These are phyloP conservation scores for Moesziomyces aphidis DNA, from an alignment of 1,284 basidiomycete genomes.

Conservation along the genomic window DNA sequence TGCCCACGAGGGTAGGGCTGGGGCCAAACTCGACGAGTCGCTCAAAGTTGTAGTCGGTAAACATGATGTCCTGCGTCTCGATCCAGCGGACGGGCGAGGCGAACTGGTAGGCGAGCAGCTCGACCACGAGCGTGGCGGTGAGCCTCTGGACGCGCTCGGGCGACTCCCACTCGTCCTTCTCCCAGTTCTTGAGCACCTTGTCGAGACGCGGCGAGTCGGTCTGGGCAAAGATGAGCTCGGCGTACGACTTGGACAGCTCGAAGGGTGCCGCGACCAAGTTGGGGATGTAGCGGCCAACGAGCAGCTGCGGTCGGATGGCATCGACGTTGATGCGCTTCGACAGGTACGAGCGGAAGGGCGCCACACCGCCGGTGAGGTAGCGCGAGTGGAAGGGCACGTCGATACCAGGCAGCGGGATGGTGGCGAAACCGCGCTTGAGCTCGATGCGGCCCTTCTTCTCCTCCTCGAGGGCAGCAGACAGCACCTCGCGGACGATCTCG, in stretches of 20 bases:
- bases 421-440: slow-evolving; percentile 90
- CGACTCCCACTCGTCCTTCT: slow-evolving; percentile 87
- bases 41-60: slow-evolving; percentile 87
- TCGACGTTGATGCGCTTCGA: slow-evolving; percentile 95
- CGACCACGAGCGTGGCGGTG: slow-evolving; percentile 94
- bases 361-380: slow-evolving; percentile 93
- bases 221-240: slow-evolving; percentile 78
- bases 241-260: slow-evolving; percentile 87
- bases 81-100: slow-evolving; percentile 86
- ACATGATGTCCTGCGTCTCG: slow-evolving; percentile 95
- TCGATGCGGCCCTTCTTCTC: slow-evolving; percentile 89
- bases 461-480: slow-evolving; percentile 78
- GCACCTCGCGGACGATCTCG: slow-evolving; percentile 88
- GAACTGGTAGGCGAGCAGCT: slow-evolving; percentile 95
- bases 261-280: slow-evolving; percentile 97
- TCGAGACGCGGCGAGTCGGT: slow-evolving; percentile 85
- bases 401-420: slow-evolving; percentile 79
- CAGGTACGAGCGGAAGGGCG: slow-evolving; percentile 93
- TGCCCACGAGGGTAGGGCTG: slow-evolving; percentile 92
- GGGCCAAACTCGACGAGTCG: slow-evolving; percentile 95
- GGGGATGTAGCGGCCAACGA: slow-evolving; percentile 81
- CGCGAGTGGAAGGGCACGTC: slow-evolving; percentile 99
- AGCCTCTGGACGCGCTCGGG: slow-evolving; percentile 87
- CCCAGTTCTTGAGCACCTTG: slow-evolving; percentile 92
- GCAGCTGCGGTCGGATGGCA: slow-evolving; percentile 80